Evolutionary conservation across 2,329 filamentous ascomycete genomes (phyloP).

Genomic region (Hypoxylon sp.): DNA sequence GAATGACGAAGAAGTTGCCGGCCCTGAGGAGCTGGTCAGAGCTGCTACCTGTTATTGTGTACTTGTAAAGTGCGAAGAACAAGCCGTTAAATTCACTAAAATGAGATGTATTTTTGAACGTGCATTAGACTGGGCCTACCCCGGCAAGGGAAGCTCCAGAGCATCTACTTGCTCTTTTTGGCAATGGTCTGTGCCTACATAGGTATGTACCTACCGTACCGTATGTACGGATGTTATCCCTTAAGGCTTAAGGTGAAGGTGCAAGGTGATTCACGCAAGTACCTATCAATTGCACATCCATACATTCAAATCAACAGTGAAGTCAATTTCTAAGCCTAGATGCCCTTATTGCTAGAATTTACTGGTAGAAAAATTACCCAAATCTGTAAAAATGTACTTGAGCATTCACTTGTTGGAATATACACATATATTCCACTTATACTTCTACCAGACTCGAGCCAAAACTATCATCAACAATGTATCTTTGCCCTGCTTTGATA

Average conservation of each 20-base stretch:
- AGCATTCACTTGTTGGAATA: neutral
- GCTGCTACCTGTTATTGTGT: slow-evolving; percentile 19
- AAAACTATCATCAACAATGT: neutral
- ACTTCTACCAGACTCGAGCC: neutral
- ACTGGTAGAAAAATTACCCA: too few species aligned
- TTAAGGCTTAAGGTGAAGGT: neutral
- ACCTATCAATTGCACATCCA: too few species aligned
- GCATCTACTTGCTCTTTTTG: slow-evolving; percentile 7
- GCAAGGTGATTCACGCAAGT: too few species aligned
- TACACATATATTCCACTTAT: neutral
- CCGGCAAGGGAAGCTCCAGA: slow-evolving; percentile 14
- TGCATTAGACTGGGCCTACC: slow-evolving; percentile 10
- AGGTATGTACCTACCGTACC: neutral
- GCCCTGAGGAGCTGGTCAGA: slow-evolving; percentile 6
- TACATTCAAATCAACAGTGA: too few species aligned
- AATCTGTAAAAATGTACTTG: too few species aligned
- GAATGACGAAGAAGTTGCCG: slow-evolving; percentile 40
- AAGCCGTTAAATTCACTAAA: too few species aligned
- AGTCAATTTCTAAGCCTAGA: too few species aligned
- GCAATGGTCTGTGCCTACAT: slow-evolving; percentile 21
- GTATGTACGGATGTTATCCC: too few species aligned
- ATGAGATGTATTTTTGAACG: slow-evolving; percentile 18
- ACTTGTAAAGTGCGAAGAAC: neutral
- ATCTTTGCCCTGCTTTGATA: neutral
- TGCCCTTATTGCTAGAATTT: too few species aligned